Evolutionary conservation across 2,329 filamentous ascomycete genomes (phyloP), one percentile per base, ranked within the genome.

Genomic region (Gnomoniopsis sp.): DNA sequence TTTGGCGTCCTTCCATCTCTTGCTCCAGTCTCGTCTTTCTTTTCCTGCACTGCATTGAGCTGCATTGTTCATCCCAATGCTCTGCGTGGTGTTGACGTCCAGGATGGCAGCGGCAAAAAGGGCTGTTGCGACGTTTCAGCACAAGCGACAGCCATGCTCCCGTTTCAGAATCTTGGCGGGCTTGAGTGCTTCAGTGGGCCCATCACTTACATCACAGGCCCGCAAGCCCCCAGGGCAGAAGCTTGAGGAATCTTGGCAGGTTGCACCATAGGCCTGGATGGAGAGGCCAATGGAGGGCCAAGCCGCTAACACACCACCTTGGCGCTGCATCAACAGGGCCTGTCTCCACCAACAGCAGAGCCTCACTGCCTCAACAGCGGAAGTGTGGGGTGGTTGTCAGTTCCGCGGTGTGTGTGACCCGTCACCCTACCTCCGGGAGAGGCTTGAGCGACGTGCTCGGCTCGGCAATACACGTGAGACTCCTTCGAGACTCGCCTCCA

Each of bases 401-500:
- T 30, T 30, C 26, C 26, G 26, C 8, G n/a, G 26, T 30, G 26
- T 8, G 26, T 4, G 26, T 30, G 26, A 4, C 26, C 26, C 8
- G 4, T 30, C 4, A 8, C 26, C 26, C 26, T 30, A 4, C 26
- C 26, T 41, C 14, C 2, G 14, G 36, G 17, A n/a, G 36, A 41
- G 36, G 36, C 36, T n/a, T 4, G 36, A n/a, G 36, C 36, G 12
- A 41, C 12, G 36, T 41, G 36, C 36, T 41, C 4, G 26, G 26
- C 36, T 41, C 36, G 36, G 36, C 36, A 41, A 41, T 41, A 41
- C 12, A 41, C 7, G 36, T 52, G 50, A 52, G 50, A 52, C 50
- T 52, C 34, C 43, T 52, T 36, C 36, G 50, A 52, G 50, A 52
- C 50, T 43, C 50, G 50, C 36, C 36, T 44, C 50, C 50, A 52